These are phyloP conservation scores for Yamadazyma epiphylla DNA, from an alignment of 1,139 yeast genomes.

Conservation along the genomic window DNA sequence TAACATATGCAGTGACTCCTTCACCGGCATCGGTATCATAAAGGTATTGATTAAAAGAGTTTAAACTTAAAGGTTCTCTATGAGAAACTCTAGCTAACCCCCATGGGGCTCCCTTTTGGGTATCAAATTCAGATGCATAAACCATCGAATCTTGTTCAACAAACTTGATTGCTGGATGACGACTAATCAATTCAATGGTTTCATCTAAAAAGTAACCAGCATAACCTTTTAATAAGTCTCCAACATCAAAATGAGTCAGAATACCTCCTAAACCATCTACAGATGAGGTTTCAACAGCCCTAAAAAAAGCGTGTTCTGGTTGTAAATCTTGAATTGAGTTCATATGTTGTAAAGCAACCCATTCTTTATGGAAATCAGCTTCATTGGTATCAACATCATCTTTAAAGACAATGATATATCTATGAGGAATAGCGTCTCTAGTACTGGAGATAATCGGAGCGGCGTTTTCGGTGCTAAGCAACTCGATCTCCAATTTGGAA, in stretches of 20 bases:
- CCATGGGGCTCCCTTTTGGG: slow-evolving; percentile 37
- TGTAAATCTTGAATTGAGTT: slow-evolving; percentile 18
- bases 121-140: slow-evolving; percentile 29
- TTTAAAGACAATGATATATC: slow-evolving; percentile 34
- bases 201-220: slow-evolving; percentile 29
- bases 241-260: slow-evolving; percentile 36
- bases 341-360: slow-evolving; percentile 51
- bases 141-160: slow-evolving; percentile 35
- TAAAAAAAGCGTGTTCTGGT: slow-evolving; percentile 30
- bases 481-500: slow-evolving; percentile 10
- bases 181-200: slow-evolving; percentile 22
- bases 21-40: slow-evolving; percentile 39
- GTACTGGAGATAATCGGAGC: slow-evolving; percentile 12
- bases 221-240: slow-evolving; percentile 26
- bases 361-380: slow-evolving; percentile 57
- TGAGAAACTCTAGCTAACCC: slow-evolving; percentile 37
- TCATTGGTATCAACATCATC: slow-evolving; percentile 20
- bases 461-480: slow-evolving; percentile 10
- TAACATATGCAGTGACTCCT: slow-evolving; percentile 43
- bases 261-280: slow-evolving; percentile 52
- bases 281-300: slow-evolving; percentile 24
- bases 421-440: slow-evolving; percentile 47
- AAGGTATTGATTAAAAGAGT: slow-evolving; percentile 22
- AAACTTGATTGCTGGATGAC: slow-evolving; percentile 28
- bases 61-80: slow-evolving; percentile 58